A percentile compares a stretch with the other conserved stretches of the same genome.
Conservation (phyloP, 345 rosid species). For the Durio zibethinus region DNA sequence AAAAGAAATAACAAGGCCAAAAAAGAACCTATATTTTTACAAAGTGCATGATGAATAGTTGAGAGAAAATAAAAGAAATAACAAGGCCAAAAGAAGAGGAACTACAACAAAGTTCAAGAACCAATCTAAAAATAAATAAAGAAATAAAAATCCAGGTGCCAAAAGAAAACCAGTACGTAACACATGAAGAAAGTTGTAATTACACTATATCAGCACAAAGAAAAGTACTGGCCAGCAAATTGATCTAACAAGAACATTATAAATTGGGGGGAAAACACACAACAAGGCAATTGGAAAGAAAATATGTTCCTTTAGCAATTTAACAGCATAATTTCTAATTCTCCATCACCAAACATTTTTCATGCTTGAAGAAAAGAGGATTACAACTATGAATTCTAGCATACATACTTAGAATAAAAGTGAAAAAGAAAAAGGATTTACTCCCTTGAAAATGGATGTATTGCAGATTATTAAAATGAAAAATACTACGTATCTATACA, state of each 20-base stretch:
- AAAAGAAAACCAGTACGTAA: neutral
- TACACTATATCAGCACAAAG: neutral
- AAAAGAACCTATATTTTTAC: too few species aligned
- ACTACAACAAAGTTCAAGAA: neutral
- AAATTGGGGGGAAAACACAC: neutral
- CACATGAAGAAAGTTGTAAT: too few species aligned
- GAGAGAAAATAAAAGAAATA: neutral
- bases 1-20: neutral
- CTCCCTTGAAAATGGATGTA: neutral
- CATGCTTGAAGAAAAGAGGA: neutral
- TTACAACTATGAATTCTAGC: neutral
- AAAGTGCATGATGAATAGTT: neutral
- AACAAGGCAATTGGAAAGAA: neutral
- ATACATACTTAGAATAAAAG: neutral
- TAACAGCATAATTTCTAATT: neutral
- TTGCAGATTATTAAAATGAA: neutral
- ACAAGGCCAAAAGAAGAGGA: neutral
- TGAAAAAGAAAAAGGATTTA: neutral
- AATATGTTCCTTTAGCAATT: neutral
- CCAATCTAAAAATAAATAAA: neutral
- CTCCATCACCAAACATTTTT: neutral
- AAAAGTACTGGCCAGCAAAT: neutral
- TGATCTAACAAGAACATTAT: neutral
- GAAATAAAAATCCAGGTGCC: neutral
- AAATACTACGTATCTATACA: neutral